Conservation (phyloP, 805 yeast species). For the Metschnikowia orientalis region DNA sequence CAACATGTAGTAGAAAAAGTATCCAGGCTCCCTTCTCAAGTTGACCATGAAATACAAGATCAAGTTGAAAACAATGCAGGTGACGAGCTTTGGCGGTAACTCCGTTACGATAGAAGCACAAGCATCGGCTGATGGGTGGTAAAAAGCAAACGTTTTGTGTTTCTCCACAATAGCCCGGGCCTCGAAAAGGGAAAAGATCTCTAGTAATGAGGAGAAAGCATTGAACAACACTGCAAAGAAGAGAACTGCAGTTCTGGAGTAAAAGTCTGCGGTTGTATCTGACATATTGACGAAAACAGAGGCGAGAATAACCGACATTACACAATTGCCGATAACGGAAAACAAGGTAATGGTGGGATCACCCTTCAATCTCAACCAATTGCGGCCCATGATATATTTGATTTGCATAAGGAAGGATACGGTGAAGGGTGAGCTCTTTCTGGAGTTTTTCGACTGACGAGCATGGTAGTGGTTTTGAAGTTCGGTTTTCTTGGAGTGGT, state of each 20-base stretch:
- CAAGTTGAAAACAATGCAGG: constrained; percentile 28
- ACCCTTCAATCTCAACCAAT: constrained; percentile 48
- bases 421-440: constrained; percentile 30
- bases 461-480: constrained; percentile 22
- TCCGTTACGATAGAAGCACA: constrained; percentile 55
- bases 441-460: constrained; percentile 37
- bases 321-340: constrained; percentile 46
- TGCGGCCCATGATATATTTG: constrained; percentile 48
- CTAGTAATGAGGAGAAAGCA: constrained; percentile 55
- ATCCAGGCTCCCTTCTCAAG: constrained; percentile 31
- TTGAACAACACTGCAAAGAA: constrained; percentile 57
- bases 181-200: constrained; percentile 51
- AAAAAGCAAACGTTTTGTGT: constrained; percentile 66
- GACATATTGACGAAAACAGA: constrained; percentile 52
- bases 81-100: constrained; percentile 50
- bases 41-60: constrained; percentile 25
- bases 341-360: constrained; percentile 53
- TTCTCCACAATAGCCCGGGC: constrained; percentile 62
- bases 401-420: constrained; percentile 26
- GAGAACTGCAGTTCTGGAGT: constrained; percentile 56
- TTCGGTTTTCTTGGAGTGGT: constrained; percentile 7
- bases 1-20: constrained; percentile 34
- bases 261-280: constrained; percentile 48
- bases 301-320: constrained; percentile 55
- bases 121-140: constrained; percentile 71